Evolutionary conservation across 768 basidiomycete species (phyloP).

Genomic region (Tulasnella calospora): DNA sequence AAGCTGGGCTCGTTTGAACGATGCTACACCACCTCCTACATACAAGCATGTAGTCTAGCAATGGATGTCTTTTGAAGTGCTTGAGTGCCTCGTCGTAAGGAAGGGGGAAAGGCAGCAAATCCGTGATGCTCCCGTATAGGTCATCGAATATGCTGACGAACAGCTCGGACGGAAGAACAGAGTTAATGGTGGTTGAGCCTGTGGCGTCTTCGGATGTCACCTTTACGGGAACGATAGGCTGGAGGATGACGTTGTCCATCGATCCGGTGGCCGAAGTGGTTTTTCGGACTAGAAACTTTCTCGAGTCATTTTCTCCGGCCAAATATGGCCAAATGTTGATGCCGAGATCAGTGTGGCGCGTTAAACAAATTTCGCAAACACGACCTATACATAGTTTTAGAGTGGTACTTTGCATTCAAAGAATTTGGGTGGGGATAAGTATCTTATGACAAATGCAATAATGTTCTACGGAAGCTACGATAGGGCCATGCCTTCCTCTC

Average conservation of each 20-base stretch:
- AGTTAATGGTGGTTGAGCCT: not conserved
- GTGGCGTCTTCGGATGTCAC: not conserved
- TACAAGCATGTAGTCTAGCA: not conserved
- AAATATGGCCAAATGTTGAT: not conserved
- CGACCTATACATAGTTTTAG: too few species aligned
- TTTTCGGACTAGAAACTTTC: not conserved
- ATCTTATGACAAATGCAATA: too few species aligned
- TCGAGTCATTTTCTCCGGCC: not conserved
- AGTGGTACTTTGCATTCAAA: too few species aligned
- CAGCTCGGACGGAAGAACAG: not conserved
- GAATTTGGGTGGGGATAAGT: too few species aligned
- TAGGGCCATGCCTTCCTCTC: too few species aligned
- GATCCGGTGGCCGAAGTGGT: not conserved
- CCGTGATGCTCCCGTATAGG: not conserved
- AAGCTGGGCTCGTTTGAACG: not conserved
- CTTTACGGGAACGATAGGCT: not conserved
- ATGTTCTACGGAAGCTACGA: too few species aligned
- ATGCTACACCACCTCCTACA: not conserved
- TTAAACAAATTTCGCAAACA: too few species aligned
- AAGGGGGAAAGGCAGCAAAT: not conserved
- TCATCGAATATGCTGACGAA: not conserved
- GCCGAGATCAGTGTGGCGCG: too few species aligned
- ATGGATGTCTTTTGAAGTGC: too few species aligned
- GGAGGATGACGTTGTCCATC: not conserved
- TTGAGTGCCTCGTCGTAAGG: not conserved